These are phyloP conservation scores for Cryphonectria naterciae DNA, from an alignment of 2,329 filamentous ascomycete species.

Conservation along the genomic window DNA sequence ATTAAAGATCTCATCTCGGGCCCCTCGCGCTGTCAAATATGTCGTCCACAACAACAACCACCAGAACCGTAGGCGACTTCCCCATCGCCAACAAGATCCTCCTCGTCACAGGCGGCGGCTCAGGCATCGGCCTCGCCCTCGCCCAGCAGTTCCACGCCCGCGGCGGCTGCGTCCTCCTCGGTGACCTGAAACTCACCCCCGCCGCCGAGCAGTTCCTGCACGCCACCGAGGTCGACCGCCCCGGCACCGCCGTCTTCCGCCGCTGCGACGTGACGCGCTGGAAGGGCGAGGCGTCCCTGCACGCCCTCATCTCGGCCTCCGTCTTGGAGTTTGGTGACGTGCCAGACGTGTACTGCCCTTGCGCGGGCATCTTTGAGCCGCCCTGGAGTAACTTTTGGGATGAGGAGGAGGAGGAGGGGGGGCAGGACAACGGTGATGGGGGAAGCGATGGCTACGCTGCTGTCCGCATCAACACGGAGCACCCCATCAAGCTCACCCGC, in stretches of 20 bases:
- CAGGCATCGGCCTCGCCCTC: conserved; percentile 28
- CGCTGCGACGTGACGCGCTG: conserved; percentile 24
- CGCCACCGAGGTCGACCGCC: conserved; percentile 10
- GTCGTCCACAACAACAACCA: not conserved
- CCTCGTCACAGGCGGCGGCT: conserved; percentile 28
- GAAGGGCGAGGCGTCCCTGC: not conserved
- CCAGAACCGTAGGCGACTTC: conserved; percentile 9
- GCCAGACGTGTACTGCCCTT: conserved; percentile 43
- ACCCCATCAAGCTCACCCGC: conserved; percentile 45
- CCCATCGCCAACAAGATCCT: conserved; percentile 19
- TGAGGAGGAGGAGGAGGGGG: conserved; percentile 37
- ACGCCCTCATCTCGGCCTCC: conserved; percentile 16
- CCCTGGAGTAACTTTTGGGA: conserved; percentile 41
- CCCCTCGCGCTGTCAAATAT: too few species aligned
- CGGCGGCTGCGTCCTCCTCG: conserved; percentile 22
- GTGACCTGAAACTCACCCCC: conserved; percentile 21
- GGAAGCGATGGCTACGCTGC: conserved; percentile 33
- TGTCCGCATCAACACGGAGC: conserved; percentile 42
- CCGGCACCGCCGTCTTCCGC: conserved; percentile 17
- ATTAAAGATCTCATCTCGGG: too few species aligned
- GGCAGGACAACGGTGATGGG: not conserved
- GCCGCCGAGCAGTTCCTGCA: conserved; percentile 18
- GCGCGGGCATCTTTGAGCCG: conserved; percentile 45
- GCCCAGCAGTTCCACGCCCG: conserved; percentile 19
- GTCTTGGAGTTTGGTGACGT: conserved; percentile 32